Conservation (phyloP, 1,139 yeast genomes). For the Maudiozyma humilis region DNA sequence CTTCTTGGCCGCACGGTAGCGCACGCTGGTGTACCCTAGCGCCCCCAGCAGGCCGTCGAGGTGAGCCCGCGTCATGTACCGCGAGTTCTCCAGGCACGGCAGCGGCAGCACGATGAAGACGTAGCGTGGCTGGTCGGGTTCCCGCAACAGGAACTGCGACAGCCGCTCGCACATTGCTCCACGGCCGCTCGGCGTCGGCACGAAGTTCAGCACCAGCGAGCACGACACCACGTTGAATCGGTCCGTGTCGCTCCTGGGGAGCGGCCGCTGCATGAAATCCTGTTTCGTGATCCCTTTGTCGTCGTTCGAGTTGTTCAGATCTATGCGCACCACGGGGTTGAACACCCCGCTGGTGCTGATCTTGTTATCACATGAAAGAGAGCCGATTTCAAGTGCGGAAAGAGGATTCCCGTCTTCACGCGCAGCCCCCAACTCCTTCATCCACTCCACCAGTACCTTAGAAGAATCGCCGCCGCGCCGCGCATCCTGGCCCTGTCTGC, state of each 20-base stretch:
- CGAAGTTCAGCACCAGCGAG: constrained; percentile 81
- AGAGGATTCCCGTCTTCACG: constrained; percentile 8
- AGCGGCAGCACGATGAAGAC: constrained; percentile 78
- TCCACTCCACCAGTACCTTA: constrained; percentile 63
- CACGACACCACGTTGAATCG: constrained; percentile 65
- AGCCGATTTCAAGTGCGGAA: constrained; percentile 73
- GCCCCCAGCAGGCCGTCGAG: constrained; percentile 40
- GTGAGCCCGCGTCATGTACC: constrained; percentile 53
- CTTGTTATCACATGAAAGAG: constrained; percentile 57
- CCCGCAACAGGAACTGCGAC: constrained; percentile 41
- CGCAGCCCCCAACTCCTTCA: constrained; percentile 28
- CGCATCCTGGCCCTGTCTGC: constrained; percentile 70
- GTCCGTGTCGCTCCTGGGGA: constrained; percentile 39
- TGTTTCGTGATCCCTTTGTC: constrained; percentile 56
- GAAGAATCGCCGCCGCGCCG: constrained; percentile 90
- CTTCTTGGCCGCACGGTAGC: constrained; percentile 56
- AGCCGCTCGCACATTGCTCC: constrained; percentile 71
- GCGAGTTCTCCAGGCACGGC: constrained; percentile 76
- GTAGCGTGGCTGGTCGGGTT: constrained; percentile 22
- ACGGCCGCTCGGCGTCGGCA: constrained; percentile 59
- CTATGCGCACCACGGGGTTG: constrained; percentile 51
- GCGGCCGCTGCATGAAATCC: constrained; percentile 74
- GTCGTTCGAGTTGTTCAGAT: constrained; percentile 66
- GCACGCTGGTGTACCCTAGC: constrained; percentile 48
- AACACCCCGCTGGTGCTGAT: constrained; percentile 55